Conservation (phyloP, 352 stramenopile species). For the Phytophthora pseudosyringae region DNA sequence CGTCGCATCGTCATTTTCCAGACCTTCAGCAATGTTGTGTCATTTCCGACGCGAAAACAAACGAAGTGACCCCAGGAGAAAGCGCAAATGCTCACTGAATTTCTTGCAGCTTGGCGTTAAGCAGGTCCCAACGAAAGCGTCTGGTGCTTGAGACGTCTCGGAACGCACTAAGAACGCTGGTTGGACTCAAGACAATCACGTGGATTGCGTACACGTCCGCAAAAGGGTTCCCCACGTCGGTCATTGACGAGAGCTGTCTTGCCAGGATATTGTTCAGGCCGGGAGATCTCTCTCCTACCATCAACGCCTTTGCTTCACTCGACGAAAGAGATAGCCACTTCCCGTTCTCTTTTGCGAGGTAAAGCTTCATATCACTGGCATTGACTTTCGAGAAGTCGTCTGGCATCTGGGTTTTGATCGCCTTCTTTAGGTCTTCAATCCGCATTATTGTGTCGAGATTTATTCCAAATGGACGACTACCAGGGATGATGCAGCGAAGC, state of each 20-base stretch:
- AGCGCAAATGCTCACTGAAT: too few species aligned
- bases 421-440: background rate
- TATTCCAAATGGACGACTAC: background rate
- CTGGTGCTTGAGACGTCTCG: background rate
- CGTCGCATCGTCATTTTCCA: too few species aligned
- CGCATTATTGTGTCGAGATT: background rate
- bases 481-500: conserved; percentile 1
- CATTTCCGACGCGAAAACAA: too few species aligned
- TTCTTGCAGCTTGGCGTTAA: too few species aligned
- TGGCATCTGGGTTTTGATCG: background rate
- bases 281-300: background rate
- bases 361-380: background rate
- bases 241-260: background rate
- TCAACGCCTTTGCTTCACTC: background rate
- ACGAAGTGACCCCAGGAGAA: too few species aligned
- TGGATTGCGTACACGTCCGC: background rate
- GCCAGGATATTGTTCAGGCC: background rate
- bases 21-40: too few species aligned
- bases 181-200: background rate
- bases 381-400: background rate
- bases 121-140: background rate
- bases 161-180: background rate
- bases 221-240: background rate
- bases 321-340: background rate
- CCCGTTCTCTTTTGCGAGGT: background rate